phyloP scores from a whole-genome alignment of 495 filamentous ascomycete species.

The Podospora conica region DNA sequence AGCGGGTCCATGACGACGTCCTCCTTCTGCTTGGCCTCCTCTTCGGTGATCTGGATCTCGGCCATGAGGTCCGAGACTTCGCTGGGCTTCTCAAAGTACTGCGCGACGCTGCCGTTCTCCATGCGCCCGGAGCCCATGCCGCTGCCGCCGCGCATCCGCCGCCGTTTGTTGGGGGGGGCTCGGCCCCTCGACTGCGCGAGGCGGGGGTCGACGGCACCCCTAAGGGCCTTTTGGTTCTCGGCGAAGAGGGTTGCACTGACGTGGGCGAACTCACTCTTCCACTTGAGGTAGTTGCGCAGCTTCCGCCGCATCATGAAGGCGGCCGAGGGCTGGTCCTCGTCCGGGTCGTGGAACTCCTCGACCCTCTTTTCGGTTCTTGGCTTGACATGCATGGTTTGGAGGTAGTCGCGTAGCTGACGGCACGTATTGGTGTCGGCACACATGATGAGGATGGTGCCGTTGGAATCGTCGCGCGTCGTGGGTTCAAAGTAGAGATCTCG shows the following conservation, averaged over 20 bases:
- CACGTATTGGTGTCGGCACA: conserved; percentile 85
- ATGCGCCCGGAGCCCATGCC: conserved; percentile 38
- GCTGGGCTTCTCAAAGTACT: conserved; percentile 44
- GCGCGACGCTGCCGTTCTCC: conserved; percentile 43
- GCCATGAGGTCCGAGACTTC: conserved; percentile 53
- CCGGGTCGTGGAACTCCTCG: conserved; percentile 35
- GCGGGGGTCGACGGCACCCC: conserved; percentile 49
- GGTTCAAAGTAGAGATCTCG: conserved; percentile 84
- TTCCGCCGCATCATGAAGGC: conserved; percentile 83
- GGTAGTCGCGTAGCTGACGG: conserved; percentile 81
- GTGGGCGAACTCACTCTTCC: conserved; percentile 85
- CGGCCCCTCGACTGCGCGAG: conserved; percentile 35
- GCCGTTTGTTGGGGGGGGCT: conserved; percentile 79
- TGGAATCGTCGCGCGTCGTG: conserved; percentile 68
- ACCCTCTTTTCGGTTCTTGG: conserved; percentile 41
- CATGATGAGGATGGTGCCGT: conserved; percentile 89
- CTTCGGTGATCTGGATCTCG: conserved; percentile 70
- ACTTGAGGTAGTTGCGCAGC: conserved; percentile 81
- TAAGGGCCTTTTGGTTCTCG: conserved; percentile 75
- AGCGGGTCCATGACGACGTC: conserved; percentile 77
- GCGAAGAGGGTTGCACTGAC: conserved; percentile 67
- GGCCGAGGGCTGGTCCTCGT: conserved; percentile 59
- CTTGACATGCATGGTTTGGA: conserved; percentile 82
- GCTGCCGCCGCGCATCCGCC: conserved; percentile 71
- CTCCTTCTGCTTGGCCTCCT: conserved; percentile 67